Evolutionary conservation across 2,329 filamentous ascomycete genomes (phyloP).

Genomic region (Calycina herbarum): DNA sequence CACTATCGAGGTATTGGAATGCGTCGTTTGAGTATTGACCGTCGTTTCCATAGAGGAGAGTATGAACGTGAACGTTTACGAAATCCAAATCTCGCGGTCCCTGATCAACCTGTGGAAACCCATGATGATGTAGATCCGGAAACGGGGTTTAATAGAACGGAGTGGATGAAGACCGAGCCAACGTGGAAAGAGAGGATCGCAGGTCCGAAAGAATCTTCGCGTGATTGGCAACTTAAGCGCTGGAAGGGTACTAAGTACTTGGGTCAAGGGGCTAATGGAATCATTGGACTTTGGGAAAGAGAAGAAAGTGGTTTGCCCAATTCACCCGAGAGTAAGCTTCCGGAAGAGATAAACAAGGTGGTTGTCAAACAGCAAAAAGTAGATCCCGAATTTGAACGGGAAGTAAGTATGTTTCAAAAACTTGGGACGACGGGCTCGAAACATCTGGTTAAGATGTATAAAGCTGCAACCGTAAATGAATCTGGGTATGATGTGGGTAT

Average conservation of each 20-base stretch:
- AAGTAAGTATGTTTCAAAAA: not conserved
- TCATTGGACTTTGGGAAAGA: not conserved
- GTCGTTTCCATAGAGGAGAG: not conserved
- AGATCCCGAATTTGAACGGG: not conserved
- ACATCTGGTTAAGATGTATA: conserved; percentile 1
- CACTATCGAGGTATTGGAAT: not conserved
- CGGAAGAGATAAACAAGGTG: not conserved
- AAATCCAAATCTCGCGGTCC: not conserved
- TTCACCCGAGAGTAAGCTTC: not conserved
- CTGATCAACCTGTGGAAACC: not conserved
- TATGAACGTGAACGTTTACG: not conserved
- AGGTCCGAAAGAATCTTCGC: not conserved
- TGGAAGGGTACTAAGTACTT: not conserved
- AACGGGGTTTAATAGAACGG: not conserved
- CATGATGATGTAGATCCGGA: not conserved
- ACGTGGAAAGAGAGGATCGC: not conserved
- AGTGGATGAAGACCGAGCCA: not conserved
- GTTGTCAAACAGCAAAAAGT: conserved; percentile 3
- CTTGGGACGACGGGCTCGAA: not conserved
- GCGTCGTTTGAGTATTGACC: not conserved
- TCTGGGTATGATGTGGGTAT: not conserved
- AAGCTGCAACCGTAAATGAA: not conserved
- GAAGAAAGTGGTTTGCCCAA: not conserved
- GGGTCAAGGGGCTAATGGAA: not conserved
- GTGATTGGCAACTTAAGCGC: not conserved